Conservation (phyloP, 2,329 filamentous ascomycete genomes). For the Fusarium nematophilum region DNA sequence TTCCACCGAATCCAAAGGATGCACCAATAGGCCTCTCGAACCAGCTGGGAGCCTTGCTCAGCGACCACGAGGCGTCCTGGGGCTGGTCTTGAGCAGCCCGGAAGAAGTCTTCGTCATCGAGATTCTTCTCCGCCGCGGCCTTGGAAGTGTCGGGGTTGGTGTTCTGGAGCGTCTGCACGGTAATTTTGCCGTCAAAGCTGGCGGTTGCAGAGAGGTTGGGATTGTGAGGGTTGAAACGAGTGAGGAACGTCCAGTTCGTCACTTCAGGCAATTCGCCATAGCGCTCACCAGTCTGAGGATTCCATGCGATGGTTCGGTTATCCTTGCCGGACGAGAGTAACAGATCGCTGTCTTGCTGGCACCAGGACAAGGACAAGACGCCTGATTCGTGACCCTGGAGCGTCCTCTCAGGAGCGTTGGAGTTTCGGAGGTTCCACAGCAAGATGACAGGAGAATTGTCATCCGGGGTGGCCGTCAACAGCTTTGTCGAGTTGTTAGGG, state of each 20-base stretch:
- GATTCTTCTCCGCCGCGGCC: constrained; percentile 71
- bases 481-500: constrained; percentile 92
- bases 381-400: constrained; percentile 95
- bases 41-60: constrained; percentile 90
- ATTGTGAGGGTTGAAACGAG: constrained; percentile 92
- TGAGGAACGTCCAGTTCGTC: constrained; percentile 99
- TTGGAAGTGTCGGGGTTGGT: constrained; percentile 83
- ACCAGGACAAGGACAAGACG: constrained; percentile 95
- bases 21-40: constrained; percentile 85
- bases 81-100: constrained; percentile 91
- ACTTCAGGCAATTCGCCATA: constrained; percentile 96
- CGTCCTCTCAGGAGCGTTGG: constrained; percentile 90
- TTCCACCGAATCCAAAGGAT: constrained; percentile 95
- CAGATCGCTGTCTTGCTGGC: constrained; percentile 87
- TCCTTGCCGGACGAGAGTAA: constrained; percentile 96
- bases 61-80: constrained; percentile 88
- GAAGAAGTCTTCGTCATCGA: constrained; percentile 97
- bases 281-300: constrained; percentile 87
- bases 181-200: constrained; percentile 96
- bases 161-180: constrained; percentile 92
- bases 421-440: constrained; percentile 95
- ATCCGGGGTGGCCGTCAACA: constrained; percentile 90
- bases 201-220: constrained; percentile 93
- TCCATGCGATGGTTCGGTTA: constrained; percentile 95
- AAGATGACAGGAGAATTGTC: constrained; percentile 89